phyloP scores from a whole-genome alignment of 305 asterid genomes.

The Fraxinus platypoda region DNA sequence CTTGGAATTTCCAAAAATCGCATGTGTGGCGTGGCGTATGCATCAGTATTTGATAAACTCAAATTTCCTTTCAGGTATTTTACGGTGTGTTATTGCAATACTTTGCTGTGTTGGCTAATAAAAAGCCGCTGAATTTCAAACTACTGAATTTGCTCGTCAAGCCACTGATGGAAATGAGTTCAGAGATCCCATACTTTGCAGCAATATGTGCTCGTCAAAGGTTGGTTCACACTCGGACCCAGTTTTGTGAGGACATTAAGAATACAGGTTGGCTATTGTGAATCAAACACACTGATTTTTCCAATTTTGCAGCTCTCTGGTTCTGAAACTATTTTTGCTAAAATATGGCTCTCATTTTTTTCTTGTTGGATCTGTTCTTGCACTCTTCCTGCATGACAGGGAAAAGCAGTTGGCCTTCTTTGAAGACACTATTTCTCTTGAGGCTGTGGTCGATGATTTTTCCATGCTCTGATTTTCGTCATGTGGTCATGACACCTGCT shows the following conservation, averaged over 20 bases:
- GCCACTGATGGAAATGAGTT: conserved; percentile 92
- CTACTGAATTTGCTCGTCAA: conserved; percentile 69
- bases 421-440: conserved; percentile 77
- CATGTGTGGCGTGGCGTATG: background rate
- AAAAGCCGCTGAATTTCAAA: conserved; percentile 65
- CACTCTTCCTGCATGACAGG: conserved; percentile 39
- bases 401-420: conserved; percentile 86
- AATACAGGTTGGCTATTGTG: conserved; percentile 50
- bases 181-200: conserved; percentile 86
- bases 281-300: background rate
- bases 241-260: conserved; percentile 65
- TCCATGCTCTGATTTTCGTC: conserved; percentile 99
- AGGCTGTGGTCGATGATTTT: conserved; percentile 91
- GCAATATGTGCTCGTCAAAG: conserved; percentile 97
- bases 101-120: conserved; percentile 81
- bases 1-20: background rate
- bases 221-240: conserved; percentile 59
- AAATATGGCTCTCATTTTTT: background rate
- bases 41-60: background rate
- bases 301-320: background rate
- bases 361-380: conserved; percentile 7
- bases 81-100: conserved; percentile 87
- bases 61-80: conserved; percentile 51
- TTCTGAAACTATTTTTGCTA: background rate
- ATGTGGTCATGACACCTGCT: conserved; percentile 87